A percentile compares a stretch with the other conserved stretches of the same genome.
These are phyloP conservation scores for Hondaea fermentalgiana DNA, from an alignment of 108 stramenopile species.

Conservation along the genomic window DNA sequence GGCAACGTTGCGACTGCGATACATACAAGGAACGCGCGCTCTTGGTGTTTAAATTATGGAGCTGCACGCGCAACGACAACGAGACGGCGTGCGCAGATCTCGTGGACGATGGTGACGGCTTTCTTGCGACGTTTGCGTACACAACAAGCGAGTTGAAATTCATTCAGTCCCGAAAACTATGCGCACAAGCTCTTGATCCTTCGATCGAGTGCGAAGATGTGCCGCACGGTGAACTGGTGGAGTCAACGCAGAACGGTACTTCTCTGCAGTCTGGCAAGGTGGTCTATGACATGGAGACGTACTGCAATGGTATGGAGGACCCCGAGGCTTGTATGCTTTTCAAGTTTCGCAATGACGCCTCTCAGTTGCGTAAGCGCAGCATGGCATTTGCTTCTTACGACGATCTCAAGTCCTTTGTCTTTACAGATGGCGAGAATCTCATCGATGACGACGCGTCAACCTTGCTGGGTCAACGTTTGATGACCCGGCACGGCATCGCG, in stretches of 20 bases:
- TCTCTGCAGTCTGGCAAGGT: neutral
- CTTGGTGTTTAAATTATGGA: conserved; percentile 66
- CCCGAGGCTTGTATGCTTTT: neutral
- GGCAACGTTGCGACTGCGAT: conserved; percentile 65
- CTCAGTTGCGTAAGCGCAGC: neutral
- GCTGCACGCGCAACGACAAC: conserved; percentile 42
- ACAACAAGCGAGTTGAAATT: neutral
- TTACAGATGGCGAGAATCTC: neutral
- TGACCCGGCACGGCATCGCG: neutral
- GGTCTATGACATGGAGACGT: neutral
- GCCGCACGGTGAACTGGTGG: neutral
- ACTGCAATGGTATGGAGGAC: neutral
- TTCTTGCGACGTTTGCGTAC: neutral
- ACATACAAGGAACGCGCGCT: conserved; percentile 46
- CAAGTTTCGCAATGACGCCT: neutral
- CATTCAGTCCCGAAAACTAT: neutral
- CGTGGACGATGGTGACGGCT: neutral
- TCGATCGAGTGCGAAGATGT: neutral
- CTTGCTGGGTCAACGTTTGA: neutral
- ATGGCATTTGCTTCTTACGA: neutral
- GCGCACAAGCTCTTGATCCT: neutral
- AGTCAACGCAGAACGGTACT: neutral
- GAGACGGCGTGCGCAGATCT: neutral
- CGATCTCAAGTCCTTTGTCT: conserved; percentile 4
- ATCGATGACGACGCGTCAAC: neutral